Evolutionary conservation across 1,284 basidiomycete species (phyloP), one percentile per base, ranked within the genome.

Genomic region (Ganoderma resinaceum): DNA sequence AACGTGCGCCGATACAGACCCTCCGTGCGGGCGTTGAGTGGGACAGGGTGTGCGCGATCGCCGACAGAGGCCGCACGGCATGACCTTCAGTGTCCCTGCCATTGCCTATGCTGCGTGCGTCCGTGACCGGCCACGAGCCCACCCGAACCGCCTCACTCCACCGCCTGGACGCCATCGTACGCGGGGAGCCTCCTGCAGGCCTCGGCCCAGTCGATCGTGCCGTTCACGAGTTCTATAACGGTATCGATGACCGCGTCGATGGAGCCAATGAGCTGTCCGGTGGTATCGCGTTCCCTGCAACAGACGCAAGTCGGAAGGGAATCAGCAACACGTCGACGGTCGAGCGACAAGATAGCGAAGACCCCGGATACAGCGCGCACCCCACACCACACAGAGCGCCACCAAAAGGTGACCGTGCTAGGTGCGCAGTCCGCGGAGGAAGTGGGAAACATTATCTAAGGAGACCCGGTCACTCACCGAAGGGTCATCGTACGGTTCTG

Each of bases 161-260:
- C 84, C 31, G 93, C 95, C 82, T 99, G 97, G 66, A 95, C 93
- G 66, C 96, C 96, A 76, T 94, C 94, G 82, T 98, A 99, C 26
- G 85, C 87, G 40, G 92, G 89, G 76, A 99, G 82, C 66, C 87
- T 83, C 75, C 83, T 78, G 79, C 89, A 91, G 3, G 96, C 97
- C 72, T 89, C 90, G 20, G 85, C 78, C 97, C 97, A 99, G 72
- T 89, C 86, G 66, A 94, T 84, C 20, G 79, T 85, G 55, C 93
- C 94, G 74, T 91, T 83, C 40, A 94, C 91, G 65, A 97, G 87
- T 55, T 92, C 91, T 61, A 86, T 88, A 71, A 98, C 91, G 62
- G 93, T 89, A 61, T 84, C 84, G 75, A 98, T 91, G 66, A 99
- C 97, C 64, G 96, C 90, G 82, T 99, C 97, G 73, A 98, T 91